Evolutionary conservation across 805 yeast species (phyloP).

Genomic region (Nakazawaea sp.): DNA sequence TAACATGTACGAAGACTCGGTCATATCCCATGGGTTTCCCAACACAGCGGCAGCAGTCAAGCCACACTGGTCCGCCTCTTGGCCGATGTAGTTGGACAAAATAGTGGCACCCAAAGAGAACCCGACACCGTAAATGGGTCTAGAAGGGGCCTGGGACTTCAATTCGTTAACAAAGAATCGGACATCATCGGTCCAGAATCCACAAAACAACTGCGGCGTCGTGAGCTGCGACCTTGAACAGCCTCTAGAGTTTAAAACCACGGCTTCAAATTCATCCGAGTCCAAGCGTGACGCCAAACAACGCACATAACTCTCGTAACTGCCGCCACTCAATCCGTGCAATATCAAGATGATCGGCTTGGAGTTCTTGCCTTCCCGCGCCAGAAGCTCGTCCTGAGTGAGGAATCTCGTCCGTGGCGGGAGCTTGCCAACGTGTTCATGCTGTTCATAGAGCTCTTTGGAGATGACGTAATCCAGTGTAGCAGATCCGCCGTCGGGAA

Average conservation of each 20-base stretch:
- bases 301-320: conserved; percentile 73
- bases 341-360: conserved; percentile 58
- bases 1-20: conserved; percentile 38
- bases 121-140: conserved; percentile 66
- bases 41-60: conserved; percentile 53
- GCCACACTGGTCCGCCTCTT: conserved; percentile 40
- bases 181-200: conserved; percentile 66
- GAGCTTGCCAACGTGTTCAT: conserved; percentile 19
- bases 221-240: conserved; percentile 67
- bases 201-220: conserved; percentile 64
- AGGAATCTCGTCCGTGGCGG: conserved; percentile 51
- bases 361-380: conserved; percentile 19
- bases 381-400: conserved; percentile 35
- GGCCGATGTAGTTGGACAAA: conserved; percentile 67
- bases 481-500: conserved; percentile 63
- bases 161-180: conserved; percentile 47
- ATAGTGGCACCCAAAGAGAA: conserved; percentile 76
- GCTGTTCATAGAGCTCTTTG: conserved; percentile 22
- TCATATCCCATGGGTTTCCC: conserved; percentile 72
- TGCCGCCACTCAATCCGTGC: conserved; percentile 83
- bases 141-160: conserved; percentile 44
- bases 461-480: conserved; percentile 69
- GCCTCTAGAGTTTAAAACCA: conserved; percentile 70
- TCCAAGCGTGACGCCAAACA: conserved; percentile 41
- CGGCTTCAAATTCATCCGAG: conserved; percentile 46